Evolutionary conservation across 2,329 filamentous ascomycete genomes (phyloP), one percentile per base, ranked within the genome.

Genomic region (Clarireedia homoeocarpa): DNA sequence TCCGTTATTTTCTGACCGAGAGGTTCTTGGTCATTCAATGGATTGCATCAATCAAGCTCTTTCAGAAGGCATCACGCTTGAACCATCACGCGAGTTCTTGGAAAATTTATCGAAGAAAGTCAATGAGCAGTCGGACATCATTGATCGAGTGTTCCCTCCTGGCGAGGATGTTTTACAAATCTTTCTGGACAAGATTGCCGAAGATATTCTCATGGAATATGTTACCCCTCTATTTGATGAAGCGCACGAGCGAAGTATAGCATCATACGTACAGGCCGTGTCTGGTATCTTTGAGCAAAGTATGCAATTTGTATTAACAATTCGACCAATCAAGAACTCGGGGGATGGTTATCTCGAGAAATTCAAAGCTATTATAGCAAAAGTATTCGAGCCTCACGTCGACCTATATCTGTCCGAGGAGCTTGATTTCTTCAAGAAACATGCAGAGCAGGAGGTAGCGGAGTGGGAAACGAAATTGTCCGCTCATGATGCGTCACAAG

Each of bases 401-500:
- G 91, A 96, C 69, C 74, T 95, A 1, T 99, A 97, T 69, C 76
- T 99, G 15, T 85, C 90, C 60, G 92, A 96, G 68, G 94, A 99
- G 73, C 76, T 96, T 30, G 89, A 92, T 49, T 85, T 84, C 67
- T 97, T 97, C 71, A 87, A 85, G 30, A 80, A 80, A 54, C 81
- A 85, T 60, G 89, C 89, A 14, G 86, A 92, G 59, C 75, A 79
- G 1, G 84, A 92, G 66, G 92, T 99, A 5, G 80, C 75, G 6
- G 79, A 83, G 14, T 99, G 94, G 94, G 92, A 96, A 71, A 90
- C 89, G 72, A 89, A 95, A 68, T 78, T 96, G 34, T 89, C 85
- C 0, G 92, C 95, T 65, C 89, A 96, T 72, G 91, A 96, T 63
- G 91, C 89, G 15, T 88, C 86, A 2, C 85, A 89, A 0, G 94